phyloP scores from a whole-genome alignment of 169 alveolate species.

The Plasmodium coatneyi region DNA sequence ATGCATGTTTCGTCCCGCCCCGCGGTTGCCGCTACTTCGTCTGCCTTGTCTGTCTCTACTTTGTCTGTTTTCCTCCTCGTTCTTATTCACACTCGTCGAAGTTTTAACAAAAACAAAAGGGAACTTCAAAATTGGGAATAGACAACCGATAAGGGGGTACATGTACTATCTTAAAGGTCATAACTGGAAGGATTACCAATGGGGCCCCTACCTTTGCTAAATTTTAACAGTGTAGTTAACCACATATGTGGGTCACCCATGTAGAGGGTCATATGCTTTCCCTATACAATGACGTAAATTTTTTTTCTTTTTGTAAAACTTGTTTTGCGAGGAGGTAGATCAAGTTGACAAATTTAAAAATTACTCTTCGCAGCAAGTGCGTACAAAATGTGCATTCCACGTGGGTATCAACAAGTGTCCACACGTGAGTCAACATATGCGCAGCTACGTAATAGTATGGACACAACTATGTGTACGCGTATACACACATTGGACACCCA shows the following conservation, averaged over 20 bases:
- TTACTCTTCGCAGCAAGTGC: neutral
- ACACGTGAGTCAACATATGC: neutral
- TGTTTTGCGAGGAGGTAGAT: neutral
- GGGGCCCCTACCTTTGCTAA: neutral
- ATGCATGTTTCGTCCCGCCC: conserved; percentile 3
- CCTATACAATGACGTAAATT: neutral
- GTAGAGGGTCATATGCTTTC: neutral
- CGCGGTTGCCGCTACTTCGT: neutral
- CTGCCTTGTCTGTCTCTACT: neutral
- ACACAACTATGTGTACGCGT: neutral
- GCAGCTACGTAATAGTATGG: neutral
- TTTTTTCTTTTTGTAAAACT: neutral
- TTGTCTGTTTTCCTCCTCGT: neutral
- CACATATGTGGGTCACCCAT: neutral
- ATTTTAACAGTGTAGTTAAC: neutral
- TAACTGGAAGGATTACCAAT: neutral
- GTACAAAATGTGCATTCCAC: neutral
- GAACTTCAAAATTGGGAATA: neutral
- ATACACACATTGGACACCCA: neutral
- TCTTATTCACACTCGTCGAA: neutral
- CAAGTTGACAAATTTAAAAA: neutral
- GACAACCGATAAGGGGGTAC: neutral
- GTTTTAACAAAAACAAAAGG: neutral
- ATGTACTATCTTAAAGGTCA: neutral
- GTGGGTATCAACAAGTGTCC: neutral